Conservation (phyloP, 225 moss, liverwort and hornwort genomes). For the Ulota crispa region DNA sequence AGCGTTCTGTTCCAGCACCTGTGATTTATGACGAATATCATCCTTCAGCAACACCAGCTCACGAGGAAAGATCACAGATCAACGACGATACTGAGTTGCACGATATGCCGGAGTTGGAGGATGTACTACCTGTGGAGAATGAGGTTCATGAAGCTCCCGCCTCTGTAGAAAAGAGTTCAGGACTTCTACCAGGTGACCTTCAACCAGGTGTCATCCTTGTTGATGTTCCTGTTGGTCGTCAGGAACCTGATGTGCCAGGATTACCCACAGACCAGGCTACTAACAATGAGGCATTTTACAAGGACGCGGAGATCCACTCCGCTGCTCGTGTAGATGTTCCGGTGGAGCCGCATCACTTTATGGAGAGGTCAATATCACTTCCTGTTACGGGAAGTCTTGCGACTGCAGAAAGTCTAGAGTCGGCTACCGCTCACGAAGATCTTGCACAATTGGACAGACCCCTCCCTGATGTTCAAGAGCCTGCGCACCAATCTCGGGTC, state of each 20-base stretch:
- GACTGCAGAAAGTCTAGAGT: constrained; percentile 20
- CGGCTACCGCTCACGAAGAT: constrained; percentile 24
- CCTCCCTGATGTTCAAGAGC: constrained; percentile 27
- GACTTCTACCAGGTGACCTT: neutral
- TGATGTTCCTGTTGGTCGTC: constrained; percentile 13
- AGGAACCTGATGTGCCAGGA: constrained; percentile 17
- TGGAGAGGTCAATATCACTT: constrained; percentile 49
- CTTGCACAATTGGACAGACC: constrained; percentile 1
- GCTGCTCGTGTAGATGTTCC: constrained; percentile 15
- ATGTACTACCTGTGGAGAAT: constrained; percentile 27
- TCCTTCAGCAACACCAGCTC: constrained; percentile 13
- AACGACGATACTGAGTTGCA: constrained; percentile 35
- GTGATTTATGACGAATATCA: constrained; percentile 17
- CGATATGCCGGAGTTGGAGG: constrained; percentile 51
- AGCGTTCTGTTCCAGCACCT: constrained; percentile 20
- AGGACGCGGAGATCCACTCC: constrained; percentile 10
- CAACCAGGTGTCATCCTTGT: constrained; percentile 16
- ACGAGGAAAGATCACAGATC: constrained; percentile 16
- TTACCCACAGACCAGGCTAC: neutral
- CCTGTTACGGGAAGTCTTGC: constrained; percentile 35
- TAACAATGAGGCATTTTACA: constrained; percentile 16
- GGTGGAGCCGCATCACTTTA: constrained; percentile 25
- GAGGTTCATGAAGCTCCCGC: constrained; percentile 18
- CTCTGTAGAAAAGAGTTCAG: constrained; percentile 17
- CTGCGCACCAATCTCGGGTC: constrained; percentile 9